Base-by-base conservation (phyloP, 2,329 filamentous ascomycete species). In the Nemania sp. region DNA sequence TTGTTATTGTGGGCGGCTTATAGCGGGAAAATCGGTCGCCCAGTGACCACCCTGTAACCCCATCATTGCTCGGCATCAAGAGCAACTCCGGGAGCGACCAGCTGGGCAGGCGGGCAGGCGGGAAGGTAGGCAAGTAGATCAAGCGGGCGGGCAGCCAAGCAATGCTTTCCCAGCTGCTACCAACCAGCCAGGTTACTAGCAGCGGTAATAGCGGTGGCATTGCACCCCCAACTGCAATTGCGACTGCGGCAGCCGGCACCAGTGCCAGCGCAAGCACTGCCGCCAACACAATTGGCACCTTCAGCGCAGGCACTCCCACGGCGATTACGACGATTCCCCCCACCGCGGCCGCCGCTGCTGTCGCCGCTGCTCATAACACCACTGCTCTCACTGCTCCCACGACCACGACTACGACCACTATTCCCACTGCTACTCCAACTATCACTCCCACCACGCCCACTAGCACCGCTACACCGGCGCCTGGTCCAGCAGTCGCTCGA, bases 121-220 rank as follows among this genome's bases (percentile, higher is more conserved):
- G 19, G 33, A n/a, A n/a, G n/a, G n/a, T n/a, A n/a, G n/a, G n/a
- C n/a, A n/a, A n/a, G n/a, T n/a, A n/a, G n/a, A n/a, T n/a, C n/a
- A n/a, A n/a, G n/a, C n/a, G n/a, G n/a, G n/a, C n/a, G n/a, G n/a
- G n/a, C n/a, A n/a, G n/a, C n/a, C 56, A 59, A 65, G 66, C 61
- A 61, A 69, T 69, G 67, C 62, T 66, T 57, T 63, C 67, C 56
- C 66, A 61, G 64, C 64, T 34, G 17, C 42, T 64, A 24, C 64
- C 65, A 57, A 49, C 61, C 59, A 64, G 66, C 61, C 58, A 65
- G 57, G 62, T 62, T 59, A 55, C 62, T 52, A 66, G 58, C 33
- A 42, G 28, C 24, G 42, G 28, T 17, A 49, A 31, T 37, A 47
- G 31, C 26, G 36, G 39, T 58, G 62, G 58, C 48, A 63, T 61